Percentiles rank a stretch among this genome's conserved stretches.
phyloP scores from a whole-genome alignment of 148 eudicot species.

The Persicaria maculosa region DNA sequence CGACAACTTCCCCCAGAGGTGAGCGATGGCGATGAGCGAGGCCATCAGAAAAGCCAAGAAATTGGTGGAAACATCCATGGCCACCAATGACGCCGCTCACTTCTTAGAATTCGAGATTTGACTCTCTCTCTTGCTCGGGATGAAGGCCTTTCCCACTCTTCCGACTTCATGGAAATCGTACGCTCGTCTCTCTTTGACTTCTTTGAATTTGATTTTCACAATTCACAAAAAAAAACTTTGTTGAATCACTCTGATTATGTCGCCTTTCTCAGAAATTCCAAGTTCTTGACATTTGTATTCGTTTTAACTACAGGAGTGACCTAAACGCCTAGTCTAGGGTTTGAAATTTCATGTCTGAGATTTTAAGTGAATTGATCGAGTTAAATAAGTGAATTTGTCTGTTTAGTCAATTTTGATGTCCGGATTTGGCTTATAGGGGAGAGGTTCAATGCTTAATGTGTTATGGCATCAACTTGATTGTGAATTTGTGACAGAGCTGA shows the following conservation, averaged over 20 bases:
- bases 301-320: neutral
- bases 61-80: constrained; percentile 39
- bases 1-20: constrained; percentile 46
- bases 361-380: too few species aligned
- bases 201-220: neutral
- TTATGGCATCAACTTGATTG: too few species aligned
- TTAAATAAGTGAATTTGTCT: too few species aligned
- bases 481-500: too few species aligned
- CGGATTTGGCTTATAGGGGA: too few species aligned
- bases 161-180: constrained; percentile 63
- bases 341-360: neutral
- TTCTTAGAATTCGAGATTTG: constrained; percentile 72
- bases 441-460: too few species aligned
- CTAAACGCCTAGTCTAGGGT: neutral
- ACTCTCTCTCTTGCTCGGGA: constrained; percentile 56
- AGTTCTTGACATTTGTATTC: neutral
- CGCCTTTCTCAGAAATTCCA: neutral
- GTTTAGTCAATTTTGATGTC: too few species aligned
- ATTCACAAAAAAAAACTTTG: neutral
- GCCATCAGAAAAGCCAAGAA: constrained; percentile 57
- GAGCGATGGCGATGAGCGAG: constrained; percentile 21
- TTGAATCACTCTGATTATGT: neutral
- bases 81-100: constrained; percentile 76
- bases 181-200: neutral
- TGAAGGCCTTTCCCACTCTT: constrained; percentile 54